Evolutionary conservation across 2,329 filamentous ascomycete species (phyloP).

Genomic region (Botrytis hyacinthi): DNA sequence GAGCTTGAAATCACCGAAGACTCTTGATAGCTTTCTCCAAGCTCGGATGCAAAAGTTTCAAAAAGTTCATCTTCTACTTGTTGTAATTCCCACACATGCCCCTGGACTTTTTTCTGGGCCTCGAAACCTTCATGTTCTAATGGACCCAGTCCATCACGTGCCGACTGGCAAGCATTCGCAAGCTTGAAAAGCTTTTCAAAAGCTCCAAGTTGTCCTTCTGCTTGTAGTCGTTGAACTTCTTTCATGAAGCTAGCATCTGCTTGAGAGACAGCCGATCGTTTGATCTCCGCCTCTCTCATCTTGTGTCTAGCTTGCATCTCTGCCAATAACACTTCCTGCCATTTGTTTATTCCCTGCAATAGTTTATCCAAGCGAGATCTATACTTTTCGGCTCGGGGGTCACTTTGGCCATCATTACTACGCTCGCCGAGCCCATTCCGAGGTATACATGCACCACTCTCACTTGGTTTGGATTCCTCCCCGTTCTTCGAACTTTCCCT

Average conservation of each 20-base stretch:
- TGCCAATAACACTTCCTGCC: constrained; percentile 22
- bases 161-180: constrained; percentile 27
- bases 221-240: constrained; percentile 28
- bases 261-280: constrained; percentile 27
- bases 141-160: constrained; percentile 30
- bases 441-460: neutral
- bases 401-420: neutral
- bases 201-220: constrained; percentile 22
- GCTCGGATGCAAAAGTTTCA: constrained; percentile 26
- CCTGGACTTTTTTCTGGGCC: constrained; percentile 28
- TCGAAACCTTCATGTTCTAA: constrained; percentile 31
- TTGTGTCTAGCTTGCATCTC: constrained; percentile 30
- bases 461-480: neutral
- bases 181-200: constrained; percentile 24
- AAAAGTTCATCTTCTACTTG: constrained; percentile 27
- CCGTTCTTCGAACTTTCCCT: neutral
- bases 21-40: constrained; percentile 22
- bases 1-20: constrained; percentile 3
- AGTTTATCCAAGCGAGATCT: constrained; percentile 25
- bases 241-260: constrained; percentile 32
- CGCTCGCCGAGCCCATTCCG: neutral
- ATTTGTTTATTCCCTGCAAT: constrained; percentile 24
- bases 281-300: constrained; percentile 28
- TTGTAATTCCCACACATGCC: constrained; percentile 27
- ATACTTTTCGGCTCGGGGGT: neutral